Evolutionary conservation across 495 filamentous ascomycete species (phyloP).

Genomic region (Cryomyces minteri): DNA sequence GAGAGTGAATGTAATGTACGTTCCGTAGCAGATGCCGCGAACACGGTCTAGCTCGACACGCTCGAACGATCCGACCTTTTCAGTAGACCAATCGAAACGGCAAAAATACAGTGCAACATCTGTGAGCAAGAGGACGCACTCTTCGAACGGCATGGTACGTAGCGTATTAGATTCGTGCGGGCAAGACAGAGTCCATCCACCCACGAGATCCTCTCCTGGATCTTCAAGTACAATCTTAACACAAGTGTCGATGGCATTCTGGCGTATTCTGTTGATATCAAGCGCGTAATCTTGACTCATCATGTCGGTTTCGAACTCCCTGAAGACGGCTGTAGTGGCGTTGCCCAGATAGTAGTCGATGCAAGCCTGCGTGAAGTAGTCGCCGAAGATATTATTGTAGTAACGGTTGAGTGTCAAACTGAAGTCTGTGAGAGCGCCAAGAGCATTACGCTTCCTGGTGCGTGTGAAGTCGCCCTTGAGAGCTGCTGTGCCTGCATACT

Average conservation of each 20-base stretch:
- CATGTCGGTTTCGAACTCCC: constrained; percentile 79
- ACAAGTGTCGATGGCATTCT: constrained; percentile 75
- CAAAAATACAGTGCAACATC: constrained; percentile 71
- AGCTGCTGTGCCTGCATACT: constrained; percentile 76
- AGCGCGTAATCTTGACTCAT: constrained; percentile 77
- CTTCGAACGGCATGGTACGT: constrained; percentile 54
- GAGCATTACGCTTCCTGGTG: constrained; percentile 73
- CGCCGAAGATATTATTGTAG: constrained; percentile 73
- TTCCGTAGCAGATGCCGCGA: constrained; percentile 50
- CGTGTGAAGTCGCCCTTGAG: constrained; percentile 92
- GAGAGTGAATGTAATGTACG: constrained; percentile 77
- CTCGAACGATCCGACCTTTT: constrained; percentile 82
- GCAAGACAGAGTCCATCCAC: constrained; percentile 65
- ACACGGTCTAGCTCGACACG: constrained; percentile 63
- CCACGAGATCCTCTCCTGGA: constrained; percentile 61
- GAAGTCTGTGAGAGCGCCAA: constrained; percentile 88
- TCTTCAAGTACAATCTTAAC: constrained; percentile 72
- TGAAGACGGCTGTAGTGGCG: constrained; percentile 62
- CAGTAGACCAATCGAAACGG: constrained; percentile 78
- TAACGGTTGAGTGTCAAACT: constrained; percentile 62
- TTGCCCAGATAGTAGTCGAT: constrained; percentile 93
- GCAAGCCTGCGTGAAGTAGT: constrained; percentile 85
- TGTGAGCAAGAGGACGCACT: constrained; percentile 72
- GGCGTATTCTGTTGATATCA: constrained; percentile 61
- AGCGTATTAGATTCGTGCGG: constrained; percentile 47